phyloP scores from a whole-genome alignment of 129 eudicot genomes.

The Saussurea involucrata region DNA sequence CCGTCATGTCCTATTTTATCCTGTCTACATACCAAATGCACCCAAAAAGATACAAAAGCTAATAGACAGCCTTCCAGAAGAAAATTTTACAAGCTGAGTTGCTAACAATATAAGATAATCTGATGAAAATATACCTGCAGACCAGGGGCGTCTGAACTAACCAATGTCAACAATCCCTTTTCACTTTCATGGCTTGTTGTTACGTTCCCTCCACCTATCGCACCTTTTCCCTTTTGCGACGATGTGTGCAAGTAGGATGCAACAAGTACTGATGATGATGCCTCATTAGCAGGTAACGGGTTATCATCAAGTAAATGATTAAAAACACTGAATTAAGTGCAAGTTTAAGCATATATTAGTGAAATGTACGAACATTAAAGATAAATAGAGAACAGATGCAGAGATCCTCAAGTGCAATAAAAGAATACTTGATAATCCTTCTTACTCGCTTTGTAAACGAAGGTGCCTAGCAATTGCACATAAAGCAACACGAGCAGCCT shows the following conservation, averaged over 20 bases:
- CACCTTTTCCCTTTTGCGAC: constrained; percentile 65
- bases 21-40: no score
- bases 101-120: constrained; percentile 1
- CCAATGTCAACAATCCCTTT: constrained; percentile 81
- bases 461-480: constrained; percentile 95
- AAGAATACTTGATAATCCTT: neutral
- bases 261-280: constrained; percentile 89
- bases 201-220: constrained; percentile 64
- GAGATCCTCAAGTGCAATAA: neutral
- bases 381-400: neutral
- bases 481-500: constrained; percentile 86
- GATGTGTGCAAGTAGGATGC: constrained; percentile 56
- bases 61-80: neutral
- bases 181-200: constrained; percentile 63
- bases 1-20: no score
- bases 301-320: constrained; percentile 88
- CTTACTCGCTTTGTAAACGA: constrained; percentile 94
- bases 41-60: neutral
- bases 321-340: constrained; percentile 56
- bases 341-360: constrained; percentile 21
- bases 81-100: constrained; percentile 11
- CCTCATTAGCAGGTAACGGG: constrained; percentile 82
- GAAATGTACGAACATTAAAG: neutral
- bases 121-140: constrained; percentile 55
- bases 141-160: constrained; percentile 76